These are phyloP conservation scores for Azolla pinnata DNA, from an alignment of 75 land plant species.

Conservation along the genomic window DNA sequence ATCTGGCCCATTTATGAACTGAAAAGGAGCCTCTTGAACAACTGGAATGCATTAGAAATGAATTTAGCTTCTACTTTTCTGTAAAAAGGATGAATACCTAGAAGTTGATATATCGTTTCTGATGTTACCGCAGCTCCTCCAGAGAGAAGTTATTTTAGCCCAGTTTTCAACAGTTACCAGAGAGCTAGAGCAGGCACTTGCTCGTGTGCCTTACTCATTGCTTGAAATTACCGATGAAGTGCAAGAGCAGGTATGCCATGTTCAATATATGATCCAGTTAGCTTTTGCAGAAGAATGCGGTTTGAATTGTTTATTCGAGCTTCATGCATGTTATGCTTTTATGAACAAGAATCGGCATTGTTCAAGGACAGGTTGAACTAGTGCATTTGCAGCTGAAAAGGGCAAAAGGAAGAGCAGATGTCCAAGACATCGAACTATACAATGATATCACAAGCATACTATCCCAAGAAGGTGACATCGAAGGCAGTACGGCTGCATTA, in stretches of 20 bases:
- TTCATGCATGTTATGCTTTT: no score
- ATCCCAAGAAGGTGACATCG: slow-evolving; percentile 26
- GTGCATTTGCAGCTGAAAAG: slow-evolving; percentile 73
- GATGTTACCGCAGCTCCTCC: slow-evolving; percentile 34
- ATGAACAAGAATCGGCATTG: no score
- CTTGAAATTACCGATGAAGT: slow-evolving; percentile 83
- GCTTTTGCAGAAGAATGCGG: not conserved
- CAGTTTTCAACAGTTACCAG: slow-evolving; percentile 49
- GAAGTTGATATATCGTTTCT: no score
- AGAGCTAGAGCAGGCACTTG: slow-evolving; percentile 47
- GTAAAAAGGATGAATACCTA: no score
- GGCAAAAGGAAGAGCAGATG: slow-evolving; percentile 55
- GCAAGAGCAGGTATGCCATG: slow-evolving; percentile 58
- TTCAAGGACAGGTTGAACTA: slow-evolving; percentile 71
- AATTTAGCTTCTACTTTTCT: no score
- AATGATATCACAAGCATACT: slow-evolving; percentile 30
- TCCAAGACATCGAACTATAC: slow-evolving; percentile 36
- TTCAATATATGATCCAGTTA: not conserved
- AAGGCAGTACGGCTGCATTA: slow-evolving; percentile 29
- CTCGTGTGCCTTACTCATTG: slow-evolving; percentile 37
- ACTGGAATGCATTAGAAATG: no score
- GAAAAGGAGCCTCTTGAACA: no score
- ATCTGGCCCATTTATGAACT: no score
- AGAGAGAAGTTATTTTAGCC: slow-evolving; percentile 27
- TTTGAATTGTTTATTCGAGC: not conserved